Conservation (phyloP, 148 eudicot genomes). For the Rhododendron kiyosumense region DNA sequence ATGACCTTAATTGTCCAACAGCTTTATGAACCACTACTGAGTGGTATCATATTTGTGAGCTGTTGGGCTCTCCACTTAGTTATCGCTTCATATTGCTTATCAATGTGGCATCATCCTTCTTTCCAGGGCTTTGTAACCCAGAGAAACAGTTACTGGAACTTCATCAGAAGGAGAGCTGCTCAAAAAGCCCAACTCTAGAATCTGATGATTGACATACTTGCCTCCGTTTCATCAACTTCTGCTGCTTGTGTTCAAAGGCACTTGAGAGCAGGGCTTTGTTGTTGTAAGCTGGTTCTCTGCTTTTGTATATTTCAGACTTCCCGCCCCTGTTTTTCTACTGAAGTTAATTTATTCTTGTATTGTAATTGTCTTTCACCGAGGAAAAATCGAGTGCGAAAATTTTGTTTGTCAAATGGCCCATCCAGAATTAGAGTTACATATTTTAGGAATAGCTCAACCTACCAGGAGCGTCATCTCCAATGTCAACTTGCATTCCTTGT, state of each 20-base stretch:
- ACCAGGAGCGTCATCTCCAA: neutral
- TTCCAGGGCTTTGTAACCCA: slow-evolving; percentile 82
- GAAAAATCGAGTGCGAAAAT: neutral
- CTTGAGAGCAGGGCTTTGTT: slow-evolving; percentile 4
- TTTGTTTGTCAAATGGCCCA: neutral
- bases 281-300: neutral
- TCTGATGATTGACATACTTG: slow-evolving; percentile 29
- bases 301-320: slow-evolving; percentile 1
- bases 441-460: neutral
- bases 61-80: neutral
- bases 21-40: neutral
- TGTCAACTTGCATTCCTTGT: neutral
- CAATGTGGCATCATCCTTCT: neutral
- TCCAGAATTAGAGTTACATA: neutral
- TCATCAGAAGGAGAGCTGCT: slow-evolving; percentile 62
- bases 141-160: slow-evolving; percentile 81
- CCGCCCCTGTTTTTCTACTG: neutral
- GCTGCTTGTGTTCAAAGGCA: neutral
- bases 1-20: neutral
- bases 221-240: neutral
- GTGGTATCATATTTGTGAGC: neutral
- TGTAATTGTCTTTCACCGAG: neutral
- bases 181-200: slow-evolving; percentile 48
- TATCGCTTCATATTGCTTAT: slow-evolving; percentile 1
- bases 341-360: neutral